Conservation (phyloP, 768 basidiomycete species). For the Chiua virens region DNA sequence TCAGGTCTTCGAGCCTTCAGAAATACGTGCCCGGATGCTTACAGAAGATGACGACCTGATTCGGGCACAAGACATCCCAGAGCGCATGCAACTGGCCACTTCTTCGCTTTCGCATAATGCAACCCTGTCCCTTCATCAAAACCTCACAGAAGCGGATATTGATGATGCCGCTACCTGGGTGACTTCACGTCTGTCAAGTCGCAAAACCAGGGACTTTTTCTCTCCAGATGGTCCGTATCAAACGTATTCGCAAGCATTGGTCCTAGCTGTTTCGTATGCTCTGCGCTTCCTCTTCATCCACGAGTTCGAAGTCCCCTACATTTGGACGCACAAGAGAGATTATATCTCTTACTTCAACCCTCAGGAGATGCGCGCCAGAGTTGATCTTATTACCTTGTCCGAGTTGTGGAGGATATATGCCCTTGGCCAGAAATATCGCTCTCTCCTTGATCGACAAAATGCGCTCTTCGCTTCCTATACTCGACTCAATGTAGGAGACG, state of each 20-base stretch:
- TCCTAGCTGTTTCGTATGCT: constrained; percentile 75
- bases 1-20: constrained; percentile 96
- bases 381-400: constrained; percentile 69
- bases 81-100: constrained; percentile 90
- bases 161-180: constrained; percentile 88
- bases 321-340: constrained; percentile 92
- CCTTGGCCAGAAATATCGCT: constrained; percentile 89
- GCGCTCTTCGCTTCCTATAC: constrained; percentile 64
- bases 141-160: constrained; percentile 71
- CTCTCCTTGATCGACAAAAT: constrained; percentile 72
- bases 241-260: constrained; percentile 63
- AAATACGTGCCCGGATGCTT: constrained; percentile 85
- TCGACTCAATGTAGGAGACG: constrained; percentile 66
- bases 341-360: constrained; percentile 83
- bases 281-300: constrained; percentile 84
- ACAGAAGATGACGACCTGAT: constrained; percentile 95
- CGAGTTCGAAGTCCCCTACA: constrained; percentile 91
- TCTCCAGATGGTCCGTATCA: constrained; percentile 58
- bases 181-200: constrained; percentile 68
- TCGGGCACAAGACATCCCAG: constrained; percentile 86
- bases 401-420: constrained; percentile 92
- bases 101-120: constrained; percentile 76
- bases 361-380: constrained; percentile 54
- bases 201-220: constrained; percentile 74
- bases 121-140: constrained; percentile 57